Evolutionary conservation across 208 protist species (phyloP).

Genomic region (Trypanosoma mega): DNA sequence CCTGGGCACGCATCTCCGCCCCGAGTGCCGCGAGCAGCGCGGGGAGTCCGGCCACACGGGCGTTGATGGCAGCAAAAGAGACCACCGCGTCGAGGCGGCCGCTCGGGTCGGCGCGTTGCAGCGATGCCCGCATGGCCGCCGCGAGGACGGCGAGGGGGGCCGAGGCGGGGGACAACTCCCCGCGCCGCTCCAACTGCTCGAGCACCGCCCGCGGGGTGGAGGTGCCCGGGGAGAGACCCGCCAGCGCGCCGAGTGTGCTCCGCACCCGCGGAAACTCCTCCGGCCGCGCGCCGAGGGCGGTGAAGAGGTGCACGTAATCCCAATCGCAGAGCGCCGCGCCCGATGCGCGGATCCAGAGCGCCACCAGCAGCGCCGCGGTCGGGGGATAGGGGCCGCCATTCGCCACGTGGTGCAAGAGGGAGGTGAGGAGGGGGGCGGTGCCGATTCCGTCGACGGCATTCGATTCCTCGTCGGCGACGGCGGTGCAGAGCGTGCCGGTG

Average conservation of each 20-base stretch:
- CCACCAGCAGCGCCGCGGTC: constrained; percentile 50
- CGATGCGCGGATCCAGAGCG: constrained; percentile 75
- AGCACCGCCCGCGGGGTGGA: constrained; percentile 55
- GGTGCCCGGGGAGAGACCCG: constrained; percentile 32
- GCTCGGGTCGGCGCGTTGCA: constrained; percentile 37
- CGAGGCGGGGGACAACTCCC: constrained; percentile 26
- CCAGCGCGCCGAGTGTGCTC: constrained; percentile 43
- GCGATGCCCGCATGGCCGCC: constrained; percentile 47
- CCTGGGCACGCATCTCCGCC: constrained; percentile 7
- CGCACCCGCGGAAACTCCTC: constrained; percentile 69
- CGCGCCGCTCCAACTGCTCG: constrained; percentile 38
- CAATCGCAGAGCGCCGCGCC: constrained; percentile 68
- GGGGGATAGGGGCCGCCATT: constrained; percentile 31
- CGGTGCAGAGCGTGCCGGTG: constrained; percentile 43
- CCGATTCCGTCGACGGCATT: not conserved
- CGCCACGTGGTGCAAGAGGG: constrained; percentile 76
- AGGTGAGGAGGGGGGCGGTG: constrained; percentile 59
- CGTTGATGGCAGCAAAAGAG: constrained; percentile 54
- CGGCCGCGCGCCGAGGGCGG: constrained; percentile 36
- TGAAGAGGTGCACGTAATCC: constrained; percentile 63
- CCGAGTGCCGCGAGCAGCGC: constrained; percentile 41
- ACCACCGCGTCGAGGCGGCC: constrained; percentile 35
- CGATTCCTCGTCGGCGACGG: constrained; percentile 10
- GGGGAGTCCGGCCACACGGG: constrained; percentile 43
- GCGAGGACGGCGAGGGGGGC: constrained; percentile 17